These are phyloP conservation scores for Colletotrichum euphorbiae DNA, from an alignment of 2,329 filamentous ascomycete genomes.

Conservation along the genomic window DNA sequence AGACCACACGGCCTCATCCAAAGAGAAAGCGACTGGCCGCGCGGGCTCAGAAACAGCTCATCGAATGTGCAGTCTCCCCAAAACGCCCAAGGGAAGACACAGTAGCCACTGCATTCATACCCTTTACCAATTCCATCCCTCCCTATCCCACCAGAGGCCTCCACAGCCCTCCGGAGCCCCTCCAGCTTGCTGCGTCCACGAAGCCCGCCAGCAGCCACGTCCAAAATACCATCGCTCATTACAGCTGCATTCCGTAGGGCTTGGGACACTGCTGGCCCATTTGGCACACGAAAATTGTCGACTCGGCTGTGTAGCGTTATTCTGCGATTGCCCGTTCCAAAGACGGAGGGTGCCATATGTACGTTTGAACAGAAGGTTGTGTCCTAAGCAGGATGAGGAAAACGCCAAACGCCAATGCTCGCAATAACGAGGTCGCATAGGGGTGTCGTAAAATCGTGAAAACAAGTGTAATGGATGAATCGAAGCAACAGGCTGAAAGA, in stretches of 20 bases:
- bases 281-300: slow-evolving; percentile 18
- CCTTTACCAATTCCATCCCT: slow-evolving; percentile 9
- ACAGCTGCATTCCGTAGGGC: slow-evolving; percentile 31
- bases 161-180: slow-evolving; percentile 7
- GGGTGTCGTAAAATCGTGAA: slow-evolving; percentile 39
- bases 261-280: slow-evolving; percentile 26
- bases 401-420: slow-evolving; percentile 42
- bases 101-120: slow-evolving; percentile 7
- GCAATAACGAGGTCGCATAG: slow-evolving; percentile 38
- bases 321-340: slow-evolving; percentile 31
- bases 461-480: slow-evolving; percentile 38
- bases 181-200: slow-evolving; percentile 7
- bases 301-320: slow-evolving; percentile 31
- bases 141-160: slow-evolving; percentile 6
- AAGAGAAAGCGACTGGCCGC: slow-evolving; percentile 1
- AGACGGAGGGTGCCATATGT: slow-evolving; percentile 30
- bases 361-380: slow-evolving; percentile 37
- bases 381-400: slow-evolving; percentile 32
- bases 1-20: slow-evolving; percentile 28
- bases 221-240: slow-evolving; percentile 33
- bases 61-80: slow-evolving; percentile 21
- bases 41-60: background rate
- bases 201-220: slow-evolving; percentile 18
- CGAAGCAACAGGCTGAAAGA: slow-evolving; percentile 24
- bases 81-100: slow-evolving; percentile 8